Conservation (phyloP, 805 yeast genomes). For the Spathaspora passalidarum region DNA sequence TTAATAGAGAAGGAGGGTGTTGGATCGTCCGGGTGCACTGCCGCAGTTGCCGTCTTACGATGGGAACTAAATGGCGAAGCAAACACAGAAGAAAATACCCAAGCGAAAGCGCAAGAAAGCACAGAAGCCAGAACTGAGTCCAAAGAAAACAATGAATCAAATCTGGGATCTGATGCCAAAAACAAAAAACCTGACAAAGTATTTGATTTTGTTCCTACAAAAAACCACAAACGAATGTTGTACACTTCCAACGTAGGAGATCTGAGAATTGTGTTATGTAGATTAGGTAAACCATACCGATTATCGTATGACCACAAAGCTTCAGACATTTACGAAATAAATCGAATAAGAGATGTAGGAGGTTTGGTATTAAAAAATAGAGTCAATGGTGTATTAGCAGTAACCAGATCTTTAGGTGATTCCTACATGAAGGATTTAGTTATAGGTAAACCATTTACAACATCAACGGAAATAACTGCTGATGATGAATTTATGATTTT, state of each 20-base stretch:
- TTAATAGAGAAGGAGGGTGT: slow-evolving; percentile 56
- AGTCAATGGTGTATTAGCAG: slow-evolving; percentile 94
- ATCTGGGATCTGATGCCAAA: too few species aligned
- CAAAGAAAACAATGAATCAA: too few species aligned
- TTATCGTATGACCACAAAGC: slow-evolving; percentile 94
- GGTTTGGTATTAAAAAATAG: slow-evolving; percentile 87
- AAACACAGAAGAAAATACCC: neutral
- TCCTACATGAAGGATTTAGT: slow-evolving; percentile 87
- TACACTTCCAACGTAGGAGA: slow-evolving; percentile 97
- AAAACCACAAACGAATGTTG: slow-evolving; percentile 64
- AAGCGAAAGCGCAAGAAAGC: too few species aligned
- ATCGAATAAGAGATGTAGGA: slow-evolving; percentile 72
- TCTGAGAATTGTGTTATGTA: slow-evolving; percentile 74
- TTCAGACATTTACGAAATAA: slow-evolving; percentile 71
- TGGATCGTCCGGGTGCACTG: slow-evolving; percentile 89
- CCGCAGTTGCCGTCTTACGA: slow-evolving; percentile 85
- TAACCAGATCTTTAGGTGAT: slow-evolving; percentile 91
- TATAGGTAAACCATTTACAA: slow-evolving; percentile 88
- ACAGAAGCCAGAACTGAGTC: too few species aligned
- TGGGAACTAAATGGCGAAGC: slow-evolving; percentile 58
- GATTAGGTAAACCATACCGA: slow-evolving; percentile 73
- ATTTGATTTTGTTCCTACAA: slow-evolving; percentile 48
- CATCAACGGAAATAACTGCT: slow-evolving; percentile 68
- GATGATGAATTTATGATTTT: slow-evolving; percentile 78
- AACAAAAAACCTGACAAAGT: slow-evolving; percentile 8